These are phyloP conservation scores for Nakazawaea anatomiae DNA, from an alignment of 805 yeast genomes.

Conservation along the genomic window DNA sequence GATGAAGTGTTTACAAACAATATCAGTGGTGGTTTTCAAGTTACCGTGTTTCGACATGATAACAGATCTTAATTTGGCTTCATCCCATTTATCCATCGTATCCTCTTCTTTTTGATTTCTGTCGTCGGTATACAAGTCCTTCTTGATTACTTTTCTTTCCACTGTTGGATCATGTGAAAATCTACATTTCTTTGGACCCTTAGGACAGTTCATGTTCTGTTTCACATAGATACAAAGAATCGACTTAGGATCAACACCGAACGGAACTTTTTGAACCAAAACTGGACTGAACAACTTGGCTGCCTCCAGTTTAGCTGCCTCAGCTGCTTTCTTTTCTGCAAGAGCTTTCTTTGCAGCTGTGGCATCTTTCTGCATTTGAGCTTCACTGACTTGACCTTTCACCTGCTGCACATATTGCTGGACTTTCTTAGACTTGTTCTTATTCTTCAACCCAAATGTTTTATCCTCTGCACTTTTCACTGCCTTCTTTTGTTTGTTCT, in stretches of 20 bases:
- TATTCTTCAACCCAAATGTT: conserved; percentile 93
- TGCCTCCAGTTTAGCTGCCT: conserved; percentile 83
- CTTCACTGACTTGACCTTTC: conserved; percentile 51
- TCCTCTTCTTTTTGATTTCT: conserved; percentile 69
- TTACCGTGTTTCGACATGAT: conserved; percentile 92
- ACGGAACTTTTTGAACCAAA: conserved; percentile 80
- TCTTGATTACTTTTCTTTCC: conserved; percentile 86
- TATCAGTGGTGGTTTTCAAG: conserved; percentile 89
- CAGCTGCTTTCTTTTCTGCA: conserved; percentile 88
- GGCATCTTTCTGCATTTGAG: conserved; percentile 39
- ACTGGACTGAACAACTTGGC: conserved; percentile 66
- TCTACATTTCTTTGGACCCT: conserved; percentile 76
- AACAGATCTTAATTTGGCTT: conserved; percentile 84
- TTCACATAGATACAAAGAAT: conserved; percentile 87
- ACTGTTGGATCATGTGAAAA: conserved; percentile 84
- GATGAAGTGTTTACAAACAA: conserved; percentile 86
- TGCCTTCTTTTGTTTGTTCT: conserved; percentile 54
- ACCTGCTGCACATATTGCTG: conserved; percentile 69
- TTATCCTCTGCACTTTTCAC: conserved; percentile 71
- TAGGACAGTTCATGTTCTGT: conserved; percentile 73
- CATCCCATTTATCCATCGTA: conserved; percentile 97
- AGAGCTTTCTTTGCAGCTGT: conserved; percentile 59
- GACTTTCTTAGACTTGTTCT: conserved; percentile 89
- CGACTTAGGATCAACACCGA: conserved; percentile 96
- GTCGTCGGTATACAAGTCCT: conserved; percentile 87